Evolutionary conservation across 2,329 filamentous ascomycete species (phyloP), one percentile per base, ranked within the genome.

Genomic region (Penicillium sp.): DNA sequence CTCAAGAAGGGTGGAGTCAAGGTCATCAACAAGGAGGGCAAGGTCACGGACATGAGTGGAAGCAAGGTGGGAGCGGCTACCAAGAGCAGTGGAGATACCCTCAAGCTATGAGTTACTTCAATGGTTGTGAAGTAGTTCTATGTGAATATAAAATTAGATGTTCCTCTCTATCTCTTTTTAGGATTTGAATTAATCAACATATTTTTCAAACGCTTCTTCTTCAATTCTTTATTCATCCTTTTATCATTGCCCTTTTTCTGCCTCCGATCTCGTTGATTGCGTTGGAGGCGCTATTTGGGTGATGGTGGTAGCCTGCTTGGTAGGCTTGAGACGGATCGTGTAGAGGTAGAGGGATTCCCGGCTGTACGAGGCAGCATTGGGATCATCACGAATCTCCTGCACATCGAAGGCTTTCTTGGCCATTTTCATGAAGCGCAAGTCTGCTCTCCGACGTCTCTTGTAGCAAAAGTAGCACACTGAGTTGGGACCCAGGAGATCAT

Each of bases 1-100:
- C 80, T 94, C 73, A 92, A 90, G 82, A 91, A 90, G 84, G 93
- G 91, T 56, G 91, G 91, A 63, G 94, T 97, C 70, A 94, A 91
- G 84, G 86, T 98, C 63, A 95, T 97, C 79, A 93, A 93, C 65
- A 91, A 90, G 80, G 93, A 92, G 82, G 94, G 94, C 56, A 89
- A 93, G 77, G 81, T 97, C 58, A 89, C 89, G 19, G 90, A 96
- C 79, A 85, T 97, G 37, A 88, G 95, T 69, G 93, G 93, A 33
- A 92, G 90, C 72, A 90, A 91, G 81, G 85, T 90, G 76, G 82
- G 62, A 37, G 56, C 65, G 42, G 59, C 54, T 28, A 45, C 66
- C 38, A 74, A 68, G 51, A 72, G 59, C 58, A 73, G 70, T 45
- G 72, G 66, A 10, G 73, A 75, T 65, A 67, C 62, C 33, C 63